Evolutionary conservation across 345 rosid species (phyloP).

Genomic region (Adansonia digitata): DNA sequence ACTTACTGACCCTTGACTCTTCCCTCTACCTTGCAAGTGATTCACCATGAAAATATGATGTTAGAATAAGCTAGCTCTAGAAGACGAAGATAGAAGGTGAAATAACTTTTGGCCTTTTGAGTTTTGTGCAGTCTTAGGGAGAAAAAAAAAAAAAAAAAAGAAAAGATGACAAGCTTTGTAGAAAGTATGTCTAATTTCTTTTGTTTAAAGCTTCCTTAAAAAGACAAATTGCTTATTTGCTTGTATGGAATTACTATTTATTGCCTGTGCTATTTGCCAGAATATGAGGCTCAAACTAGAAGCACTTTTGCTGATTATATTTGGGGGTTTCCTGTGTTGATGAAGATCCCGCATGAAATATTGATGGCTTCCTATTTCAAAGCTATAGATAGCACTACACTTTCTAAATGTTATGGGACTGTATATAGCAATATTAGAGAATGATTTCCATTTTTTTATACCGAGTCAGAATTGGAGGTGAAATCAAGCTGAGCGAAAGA

Average conservation of each 20-base stretch:
- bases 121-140: constrained; percentile 12
- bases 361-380: neutral
- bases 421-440: neutral
- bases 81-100: neutral
- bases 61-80: neutral
- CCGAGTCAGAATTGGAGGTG: too few species aligned
- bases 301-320: constrained; percentile 8
- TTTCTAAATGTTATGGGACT: neutral
- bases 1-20: too few species aligned
- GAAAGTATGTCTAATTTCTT: neutral
- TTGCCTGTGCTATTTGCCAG: too few species aligned
- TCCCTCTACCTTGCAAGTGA: too few species aligned
- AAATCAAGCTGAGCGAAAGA: too few species aligned
- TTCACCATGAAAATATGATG: neutral
- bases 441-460: too few species aligned
- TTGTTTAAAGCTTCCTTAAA: neutral
- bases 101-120: neutral
- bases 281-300: neutral
- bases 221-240: neutral
- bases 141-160: neutral
- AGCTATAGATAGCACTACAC: neutral
- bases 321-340: too few species aligned
- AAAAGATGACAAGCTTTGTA: neutral
- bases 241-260: neutral
- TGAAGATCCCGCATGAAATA: too few species aligned